phyloP scores from a whole-genome alignment of 2,329 filamentous ascomycete species.

The Emmonsiellopsis sp. region DNA sequence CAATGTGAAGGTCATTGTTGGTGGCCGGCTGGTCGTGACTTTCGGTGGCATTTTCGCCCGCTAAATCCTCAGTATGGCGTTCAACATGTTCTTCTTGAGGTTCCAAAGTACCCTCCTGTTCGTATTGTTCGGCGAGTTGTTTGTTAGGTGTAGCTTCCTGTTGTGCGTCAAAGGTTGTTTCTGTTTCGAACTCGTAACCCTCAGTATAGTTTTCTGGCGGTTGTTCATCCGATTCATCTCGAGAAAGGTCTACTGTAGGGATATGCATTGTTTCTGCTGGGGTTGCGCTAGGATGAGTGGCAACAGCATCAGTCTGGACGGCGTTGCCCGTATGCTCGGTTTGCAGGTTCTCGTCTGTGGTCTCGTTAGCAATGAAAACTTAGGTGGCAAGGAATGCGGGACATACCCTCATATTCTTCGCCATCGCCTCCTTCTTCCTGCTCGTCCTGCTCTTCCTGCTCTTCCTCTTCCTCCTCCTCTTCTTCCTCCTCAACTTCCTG shows the following conservation, averaged over 20 bases:
- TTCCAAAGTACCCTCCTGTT: neutral
- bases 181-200: neutral
- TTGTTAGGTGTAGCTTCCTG: slow-evolving; percentile 8
- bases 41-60: neutral
- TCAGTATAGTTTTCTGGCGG: neutral
- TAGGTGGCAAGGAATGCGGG: slow-evolving; percentile 7
- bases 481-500: slow-evolving; percentile 11
- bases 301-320: neutral
- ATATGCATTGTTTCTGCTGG: neutral
- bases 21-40: neutral
- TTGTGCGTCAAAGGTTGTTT: slow-evolving; percentile 6
- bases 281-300: neutral
- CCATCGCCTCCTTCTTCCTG: slow-evolving; percentile 11
- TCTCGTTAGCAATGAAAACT: neutral
- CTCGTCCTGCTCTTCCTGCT: slow-evolving; percentile 13
- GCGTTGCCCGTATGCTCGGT: neutral
- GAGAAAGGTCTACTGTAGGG: slow-evolving; percentile 1
- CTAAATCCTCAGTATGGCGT: neutral
- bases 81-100: neutral
- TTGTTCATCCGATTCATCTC: slow-evolving; percentile 1
- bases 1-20: slow-evolving; percentile 3
- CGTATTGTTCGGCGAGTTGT: slow-evolving; percentile 9
- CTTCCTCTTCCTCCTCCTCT: slow-evolving; percentile 12
- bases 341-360: neutral
- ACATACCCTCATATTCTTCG: slow-evolving; percentile 13